Conservation (phyloP, 225 moss, liverwort and hornwort genomes). For the Anthoceros angustus region DNA sequence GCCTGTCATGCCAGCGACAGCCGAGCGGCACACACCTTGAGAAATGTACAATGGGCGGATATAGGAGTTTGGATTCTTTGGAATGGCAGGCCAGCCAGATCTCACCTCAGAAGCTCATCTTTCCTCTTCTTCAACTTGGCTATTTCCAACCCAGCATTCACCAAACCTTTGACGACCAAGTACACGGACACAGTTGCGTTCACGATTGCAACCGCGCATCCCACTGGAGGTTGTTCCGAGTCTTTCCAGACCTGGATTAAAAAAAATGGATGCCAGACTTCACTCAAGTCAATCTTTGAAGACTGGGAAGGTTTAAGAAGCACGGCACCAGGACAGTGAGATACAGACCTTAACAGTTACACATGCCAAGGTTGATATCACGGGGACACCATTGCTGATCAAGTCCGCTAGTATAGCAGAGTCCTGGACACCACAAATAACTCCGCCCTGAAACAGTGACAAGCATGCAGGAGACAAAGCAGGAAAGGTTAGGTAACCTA, state of each 20-base stretch:
- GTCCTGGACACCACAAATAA: constrained; percentile 49
- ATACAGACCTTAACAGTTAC: constrained; percentile 35
- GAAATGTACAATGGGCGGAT: neutral
- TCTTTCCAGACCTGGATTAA: constrained; percentile 41
- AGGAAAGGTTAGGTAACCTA: neutral
- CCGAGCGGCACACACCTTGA: neutral
- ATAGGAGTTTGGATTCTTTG: neutral
- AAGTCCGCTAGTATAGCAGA: constrained; percentile 17
- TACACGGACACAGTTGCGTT: constrained; percentile 57
- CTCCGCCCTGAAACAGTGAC: constrained; percentile 10
- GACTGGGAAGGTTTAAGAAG: neutral
- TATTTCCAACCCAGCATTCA: constrained; percentile 56
- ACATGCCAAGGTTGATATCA: constrained; percentile 55
- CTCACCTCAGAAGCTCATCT: constrained; percentile 53
- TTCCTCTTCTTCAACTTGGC: constrained; percentile 66
- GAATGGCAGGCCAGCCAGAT: neutral
- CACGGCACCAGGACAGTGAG: constrained; percentile 5
- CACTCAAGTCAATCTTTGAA: neutral
- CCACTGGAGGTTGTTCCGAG: constrained; percentile 29
- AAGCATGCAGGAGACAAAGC: neutral
- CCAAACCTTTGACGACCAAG: constrained; percentile 42
- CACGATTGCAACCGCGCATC: constrained; percentile 64
- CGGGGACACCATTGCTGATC: constrained; percentile 30
- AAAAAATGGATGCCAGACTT: neutral
- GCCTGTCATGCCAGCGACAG: constrained; percentile 17